phyloP scores from a whole-genome alignment of 148 eudicot species.

The Nyssa sinensis region DNA sequence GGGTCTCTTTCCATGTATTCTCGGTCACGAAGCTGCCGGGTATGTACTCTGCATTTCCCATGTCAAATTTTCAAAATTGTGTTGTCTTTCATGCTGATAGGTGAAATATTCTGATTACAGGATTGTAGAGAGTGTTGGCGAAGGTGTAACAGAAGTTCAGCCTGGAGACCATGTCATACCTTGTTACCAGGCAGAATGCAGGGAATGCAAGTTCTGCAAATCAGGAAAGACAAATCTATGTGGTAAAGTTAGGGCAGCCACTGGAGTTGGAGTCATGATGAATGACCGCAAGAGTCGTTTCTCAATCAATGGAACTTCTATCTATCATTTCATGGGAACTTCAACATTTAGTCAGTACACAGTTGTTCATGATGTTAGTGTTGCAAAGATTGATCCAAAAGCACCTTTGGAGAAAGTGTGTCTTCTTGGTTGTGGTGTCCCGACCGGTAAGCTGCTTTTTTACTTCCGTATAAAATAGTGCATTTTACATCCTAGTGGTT shows the following conservation, averaged over 20 bases:
- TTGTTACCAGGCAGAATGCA: slow-evolving; percentile 98
- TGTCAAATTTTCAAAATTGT: not conserved
- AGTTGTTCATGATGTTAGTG: slow-evolving; percentile 98
- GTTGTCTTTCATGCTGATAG: not conserved
- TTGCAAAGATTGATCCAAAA: slow-evolving; percentile 88
- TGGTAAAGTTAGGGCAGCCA: slow-evolving; percentile 91
- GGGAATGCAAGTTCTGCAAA: slow-evolving; percentile 95
- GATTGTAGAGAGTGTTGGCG: slow-evolving; percentile 97
- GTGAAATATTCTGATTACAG: slow-evolving; percentile 35
- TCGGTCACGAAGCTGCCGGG: slow-evolving; percentile 99
- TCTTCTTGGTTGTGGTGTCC: slow-evolving; percentile 99
- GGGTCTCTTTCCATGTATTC: slow-evolving; percentile 99
- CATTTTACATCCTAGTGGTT: not conserved
- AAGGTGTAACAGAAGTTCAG: slow-evolving; percentile 93
- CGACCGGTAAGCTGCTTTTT: slow-evolving; percentile 60
- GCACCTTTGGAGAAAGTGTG: slow-evolving; percentile 99
- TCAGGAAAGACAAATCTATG: slow-evolving; percentile 99
- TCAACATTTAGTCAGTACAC: slow-evolving; percentile 98
- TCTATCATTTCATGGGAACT: slow-evolving; percentile 99
- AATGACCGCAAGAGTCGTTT: slow-evolving; percentile 90
- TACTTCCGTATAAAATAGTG: not conserved
- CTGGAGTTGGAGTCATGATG: slow-evolving; percentile 99
- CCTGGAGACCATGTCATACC: slow-evolving; percentile 99
- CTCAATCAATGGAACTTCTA: slow-evolving; percentile 81
- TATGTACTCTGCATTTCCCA: slow-evolving; percentile 25